phyloP scores from a whole-genome alignment of 2,329 filamentous ascomycete genomes.

The Ascochyta koolunga region DNA sequence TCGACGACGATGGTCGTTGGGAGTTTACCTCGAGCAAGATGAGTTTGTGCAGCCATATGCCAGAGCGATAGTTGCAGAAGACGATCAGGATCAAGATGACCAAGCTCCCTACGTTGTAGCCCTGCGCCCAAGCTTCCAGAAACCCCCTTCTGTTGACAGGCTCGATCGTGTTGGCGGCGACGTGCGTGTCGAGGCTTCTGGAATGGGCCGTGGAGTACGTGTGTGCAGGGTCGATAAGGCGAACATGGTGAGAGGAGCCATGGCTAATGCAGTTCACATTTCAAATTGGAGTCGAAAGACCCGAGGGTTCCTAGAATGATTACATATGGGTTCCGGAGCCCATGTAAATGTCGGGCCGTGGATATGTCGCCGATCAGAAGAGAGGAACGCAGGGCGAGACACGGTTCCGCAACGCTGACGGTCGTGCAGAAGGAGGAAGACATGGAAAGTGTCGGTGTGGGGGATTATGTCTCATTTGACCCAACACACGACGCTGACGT shows the following conservation, averaged over 20 bases:
- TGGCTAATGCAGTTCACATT: slow-evolving; percentile 15
- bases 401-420: slow-evolving; percentile 7
- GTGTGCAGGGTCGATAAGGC: slow-evolving; percentile 20
- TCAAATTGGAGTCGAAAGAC: not conserved
- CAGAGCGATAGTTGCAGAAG: slow-evolving; percentile 45
- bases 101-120: slow-evolving; percentile 45
- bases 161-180: slow-evolving; percentile 36
- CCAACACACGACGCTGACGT: slow-evolving; percentile 2
- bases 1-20: not conserved
- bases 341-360: not conserved
- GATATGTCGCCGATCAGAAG: not conserved
- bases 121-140: slow-evolving; percentile 45
- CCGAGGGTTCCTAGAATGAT: not conserved
- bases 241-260: slow-evolving; percentile 31
- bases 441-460: slow-evolving; percentile 2
- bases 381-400: not conserved
- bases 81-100: slow-evolving; percentile 45
- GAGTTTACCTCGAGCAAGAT: slow-evolving; percentile 41
- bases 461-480: slow-evolving; percentile 6
- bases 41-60: slow-evolving; percentile 43
- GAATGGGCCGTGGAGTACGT: slow-evolving; percentile 25
- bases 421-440: slow-evolving; percentile 6
- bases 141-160: slow-evolving; percentile 37
- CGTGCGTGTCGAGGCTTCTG: slow-evolving; percentile 29
- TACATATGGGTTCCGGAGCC: not conserved